These are phyloP conservation scores for Glaciozyma antarctica DNA, from an alignment of 768 basidiomycete genomes.

Conservation along the genomic window DNA sequence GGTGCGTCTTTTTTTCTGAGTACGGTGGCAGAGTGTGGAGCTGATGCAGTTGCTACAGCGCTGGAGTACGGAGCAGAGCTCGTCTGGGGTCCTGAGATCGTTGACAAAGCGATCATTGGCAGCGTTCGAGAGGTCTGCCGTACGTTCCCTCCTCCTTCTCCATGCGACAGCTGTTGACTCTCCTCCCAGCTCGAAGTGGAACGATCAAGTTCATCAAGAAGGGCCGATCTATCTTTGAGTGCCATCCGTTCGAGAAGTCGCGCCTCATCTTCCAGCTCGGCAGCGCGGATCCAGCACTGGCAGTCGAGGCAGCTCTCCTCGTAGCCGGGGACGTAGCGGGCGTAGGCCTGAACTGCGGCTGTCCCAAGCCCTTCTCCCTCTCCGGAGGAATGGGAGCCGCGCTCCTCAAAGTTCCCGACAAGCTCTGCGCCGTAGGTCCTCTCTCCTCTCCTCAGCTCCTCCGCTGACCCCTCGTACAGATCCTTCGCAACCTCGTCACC, in stretches of 20 bases:
- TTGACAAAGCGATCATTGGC: conserved; percentile 91
- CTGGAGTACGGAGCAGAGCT: conserved; percentile 78
- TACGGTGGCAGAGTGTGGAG: background rate
- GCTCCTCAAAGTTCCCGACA: conserved; percentile 78
- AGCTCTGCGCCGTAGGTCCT: conserved; percentile 51
- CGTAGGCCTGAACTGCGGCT: conserved; percentile 94
- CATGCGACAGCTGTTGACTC: background rate
- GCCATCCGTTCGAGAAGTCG: conserved; percentile 88
- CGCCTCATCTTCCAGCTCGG: conserved; percentile 95
- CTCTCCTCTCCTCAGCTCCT: background rate
- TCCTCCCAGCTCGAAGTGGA: conserved; percentile 45
- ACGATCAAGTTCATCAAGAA: conserved; percentile 72
- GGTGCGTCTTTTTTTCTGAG: conserved; percentile 9
- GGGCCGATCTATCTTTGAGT: conserved; percentile 79
- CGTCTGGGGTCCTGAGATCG: conserved; percentile 83
- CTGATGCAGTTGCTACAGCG: conserved; percentile 59
- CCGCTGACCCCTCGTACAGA: conserved; percentile 42
- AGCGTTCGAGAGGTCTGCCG: conserved; percentile 74
- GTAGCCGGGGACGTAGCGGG: conserved; percentile 85
- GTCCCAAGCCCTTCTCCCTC: conserved; percentile 40
- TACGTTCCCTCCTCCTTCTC: conserved; percentile 44
- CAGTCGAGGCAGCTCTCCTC: conserved; percentile 78
- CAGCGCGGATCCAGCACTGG: conserved; percentile 75
- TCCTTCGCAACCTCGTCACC: conserved; percentile 66
- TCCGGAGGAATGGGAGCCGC: conserved; percentile 89